Evolutionary conservation across 139 green algal species (phyloP).

Genomic region (Volvox reticuliferus): DNA sequence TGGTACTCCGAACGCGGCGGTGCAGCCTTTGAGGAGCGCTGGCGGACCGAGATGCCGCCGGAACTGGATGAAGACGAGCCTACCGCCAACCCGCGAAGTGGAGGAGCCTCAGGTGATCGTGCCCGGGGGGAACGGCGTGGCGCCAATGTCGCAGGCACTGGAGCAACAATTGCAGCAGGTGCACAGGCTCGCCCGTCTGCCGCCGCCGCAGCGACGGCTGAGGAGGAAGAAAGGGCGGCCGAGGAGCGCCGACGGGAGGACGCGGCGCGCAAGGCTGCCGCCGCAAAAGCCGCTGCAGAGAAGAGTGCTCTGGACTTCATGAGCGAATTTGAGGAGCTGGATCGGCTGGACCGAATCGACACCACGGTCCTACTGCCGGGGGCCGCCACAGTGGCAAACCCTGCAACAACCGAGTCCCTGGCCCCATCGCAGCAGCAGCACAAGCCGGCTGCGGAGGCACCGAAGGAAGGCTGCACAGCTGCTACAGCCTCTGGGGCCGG

Average conservation of each 20-base stretch:
- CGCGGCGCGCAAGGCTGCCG: background rate
- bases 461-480: background rate
- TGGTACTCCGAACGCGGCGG: background rate
- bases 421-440: background rate
- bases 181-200: background rate
- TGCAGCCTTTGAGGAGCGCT: constrained; percentile 16
- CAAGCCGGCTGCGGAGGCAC: background rate
- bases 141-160: too few species aligned
- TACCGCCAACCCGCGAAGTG: background rate
- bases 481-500: background rate
- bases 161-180: too few species aligned
- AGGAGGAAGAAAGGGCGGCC: constrained; percentile 4
- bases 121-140: background rate
- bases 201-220: constrained; percentile 15
- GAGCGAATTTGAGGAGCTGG: constrained; percentile 23
- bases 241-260: constrained; percentile 13
- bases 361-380: constrained; percentile 6
- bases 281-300: background rate
- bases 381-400: background rate
- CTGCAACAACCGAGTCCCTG: background rate
- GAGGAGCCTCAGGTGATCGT: background rate
- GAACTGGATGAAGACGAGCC: constrained; percentile 23
- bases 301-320: constrained; percentile 39
- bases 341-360: constrained; percentile 12
- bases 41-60: constrained; percentile 17